Base-by-base conservation (phyloP, 768 basidiomycete genomes). In the Lactarius akahatsu region DNA sequence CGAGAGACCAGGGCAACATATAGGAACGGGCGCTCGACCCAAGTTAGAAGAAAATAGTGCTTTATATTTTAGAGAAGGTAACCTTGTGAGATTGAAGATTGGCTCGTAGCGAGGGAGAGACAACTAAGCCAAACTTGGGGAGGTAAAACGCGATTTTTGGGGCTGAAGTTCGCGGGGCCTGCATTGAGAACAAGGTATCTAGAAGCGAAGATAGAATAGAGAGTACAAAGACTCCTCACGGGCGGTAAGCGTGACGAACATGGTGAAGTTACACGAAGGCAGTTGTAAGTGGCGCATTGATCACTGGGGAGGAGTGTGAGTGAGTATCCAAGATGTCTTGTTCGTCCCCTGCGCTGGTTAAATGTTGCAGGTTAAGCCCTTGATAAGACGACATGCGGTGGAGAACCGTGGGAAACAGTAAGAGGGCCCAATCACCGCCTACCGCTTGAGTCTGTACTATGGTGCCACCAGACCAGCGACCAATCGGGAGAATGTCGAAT, bases 101-200 rank as follows among this genome's bases (percentile, higher is more conserved):
- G 38, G 16, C 28, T 50, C n/a, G 61, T 66, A 52, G 45, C 56
- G 15, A 58, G 47, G 65, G 61, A 4, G 4, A 16, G 11, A 50
- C 43, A 23, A 6, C 38, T 7, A n/a, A 10, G 30, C 50, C 47
- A 41, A 38, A 26, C 50, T 52, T 52, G 50, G 26, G 2, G 34
- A 30, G 10, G 34, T 23, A 32, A 62, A 52, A 40, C 16, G 16
- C 40, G 20, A 20, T 36, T 23, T 52, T 34, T 41, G 32, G 62
- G 15, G 47, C 52, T 43, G 23, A 43, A 28, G 23, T 20, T 57
- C 36, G 56, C 56, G 30, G 50, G 28, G n/a, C 56, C 52, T 43
- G 61, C 16, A 34, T 56, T 34, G 32, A 45, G 65, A 66, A 62
- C 47, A 66, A 66, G 32, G 55, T 50, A 32, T 23, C 10, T 57